Conservation (phyloP, 179 eudicot genomes). For the Dionaea muscipula region DNA sequence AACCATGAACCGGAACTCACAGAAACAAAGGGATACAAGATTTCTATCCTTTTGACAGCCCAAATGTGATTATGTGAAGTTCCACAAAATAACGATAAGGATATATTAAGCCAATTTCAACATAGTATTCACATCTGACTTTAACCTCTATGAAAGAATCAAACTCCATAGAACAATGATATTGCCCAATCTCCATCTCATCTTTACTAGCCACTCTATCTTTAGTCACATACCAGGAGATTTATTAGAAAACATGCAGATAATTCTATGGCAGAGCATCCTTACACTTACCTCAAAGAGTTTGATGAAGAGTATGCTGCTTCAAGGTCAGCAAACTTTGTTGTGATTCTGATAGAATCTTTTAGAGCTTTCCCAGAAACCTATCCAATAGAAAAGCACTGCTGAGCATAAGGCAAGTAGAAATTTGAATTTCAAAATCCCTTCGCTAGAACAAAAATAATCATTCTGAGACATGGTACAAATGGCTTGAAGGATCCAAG, state of each 20-base stretch:
- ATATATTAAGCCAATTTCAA: too few relatives aligned
- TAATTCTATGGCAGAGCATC: too few relatives aligned
- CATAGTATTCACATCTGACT: too few relatives aligned
- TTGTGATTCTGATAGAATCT: slow-evolving; percentile 59
- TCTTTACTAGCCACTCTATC: too few relatives aligned
- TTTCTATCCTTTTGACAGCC: too few relatives aligned
- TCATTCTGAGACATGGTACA: background rate
- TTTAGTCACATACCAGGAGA: background rate
- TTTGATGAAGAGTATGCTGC: slow-evolving; percentile 37
- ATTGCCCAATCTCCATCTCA: too few relatives aligned
- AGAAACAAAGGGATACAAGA: too few relatives aligned
- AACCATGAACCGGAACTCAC: too few relatives aligned
- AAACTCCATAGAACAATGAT: too few relatives aligned
- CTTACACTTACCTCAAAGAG: slow-evolving; percentile 40
- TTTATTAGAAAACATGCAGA: background rate
- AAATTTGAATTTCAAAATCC: background rate
- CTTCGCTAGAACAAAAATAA: background rate
- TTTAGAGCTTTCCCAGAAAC: slow-evolving; percentile 66
- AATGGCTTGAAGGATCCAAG: background rate
- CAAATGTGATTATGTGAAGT: too few relatives aligned
- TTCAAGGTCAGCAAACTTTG: slow-evolving; percentile 74
- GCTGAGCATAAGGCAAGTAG: background rate
- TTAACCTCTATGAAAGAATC: too few relatives aligned
- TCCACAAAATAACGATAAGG: too few relatives aligned
- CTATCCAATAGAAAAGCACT: slow-evolving; percentile 18